Evolutionary conservation across 2,329 filamentous ascomycete species (phyloP).

Genomic region (Arthrobotrys iridis): DNA sequence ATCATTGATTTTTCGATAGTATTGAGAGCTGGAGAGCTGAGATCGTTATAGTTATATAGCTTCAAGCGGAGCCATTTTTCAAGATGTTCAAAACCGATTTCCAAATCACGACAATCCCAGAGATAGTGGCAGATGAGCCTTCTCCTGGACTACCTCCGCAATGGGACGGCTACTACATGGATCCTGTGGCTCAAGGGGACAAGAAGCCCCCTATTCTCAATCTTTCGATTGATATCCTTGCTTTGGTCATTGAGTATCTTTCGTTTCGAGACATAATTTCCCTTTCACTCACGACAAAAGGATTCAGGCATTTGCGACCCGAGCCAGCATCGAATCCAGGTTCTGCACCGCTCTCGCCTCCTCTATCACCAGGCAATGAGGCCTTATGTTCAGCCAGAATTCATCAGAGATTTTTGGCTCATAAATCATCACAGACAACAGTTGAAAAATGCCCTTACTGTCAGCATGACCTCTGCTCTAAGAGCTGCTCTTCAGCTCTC

Average conservation of each 20-base stretch:
- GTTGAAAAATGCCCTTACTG: conserved; percentile 43
- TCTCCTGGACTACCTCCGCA: conserved; percentile 20
- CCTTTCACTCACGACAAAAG: conserved; percentile 47
- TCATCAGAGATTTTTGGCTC: conserved; percentile 45
- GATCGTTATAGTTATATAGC: neutral
- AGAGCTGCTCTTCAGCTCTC: conserved; percentile 41
- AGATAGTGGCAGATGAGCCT: conserved; percentile 14
- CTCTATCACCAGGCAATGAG: conserved; percentile 38
- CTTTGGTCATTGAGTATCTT: conserved; percentile 37
- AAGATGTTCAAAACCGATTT: conserved; percentile 44
- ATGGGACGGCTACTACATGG: conserved; percentile 25
- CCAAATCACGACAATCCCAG: conserved; percentile 32
- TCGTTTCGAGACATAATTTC: conserved; percentile 37
- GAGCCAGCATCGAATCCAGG: conserved; percentile 4
- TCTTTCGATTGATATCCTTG: conserved; percentile 41
- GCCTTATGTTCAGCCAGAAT: conserved; percentile 40
- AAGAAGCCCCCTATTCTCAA: conserved; percentile 27
- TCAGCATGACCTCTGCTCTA: conserved; percentile 24
- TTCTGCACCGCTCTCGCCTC: conserved; percentile 32
- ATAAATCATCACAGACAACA: neutral
- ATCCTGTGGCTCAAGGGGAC: conserved; percentile 14
- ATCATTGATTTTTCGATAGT: neutral
- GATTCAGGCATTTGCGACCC: conserved; percentile 36
- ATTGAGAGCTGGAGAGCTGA: neutral
- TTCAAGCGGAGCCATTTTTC: neutral